Conservation (phyloP, 169 alveolate species). For the Plasmodium falciparum region DNA sequence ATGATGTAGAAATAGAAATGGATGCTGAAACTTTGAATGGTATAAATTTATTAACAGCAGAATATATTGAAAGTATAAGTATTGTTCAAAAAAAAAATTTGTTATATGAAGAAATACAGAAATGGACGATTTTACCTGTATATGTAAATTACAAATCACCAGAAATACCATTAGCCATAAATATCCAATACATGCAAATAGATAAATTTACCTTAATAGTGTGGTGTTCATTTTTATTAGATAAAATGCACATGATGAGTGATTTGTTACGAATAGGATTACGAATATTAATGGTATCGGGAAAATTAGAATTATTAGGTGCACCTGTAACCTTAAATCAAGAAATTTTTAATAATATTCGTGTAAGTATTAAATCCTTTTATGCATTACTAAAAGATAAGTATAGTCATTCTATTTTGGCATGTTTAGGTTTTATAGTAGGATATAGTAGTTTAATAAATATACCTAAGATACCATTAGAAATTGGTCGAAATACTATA, state of each 20-base stretch:
- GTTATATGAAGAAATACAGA: constrained; percentile 66
- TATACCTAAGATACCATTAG: constrained; percentile 91
- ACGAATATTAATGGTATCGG: constrained; percentile 84
- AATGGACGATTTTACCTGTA: constrained; percentile 77
- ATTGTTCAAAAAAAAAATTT: constrained; percentile 56
- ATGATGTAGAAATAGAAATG: constrained; percentile 88
- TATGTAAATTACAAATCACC: constrained; percentile 80
- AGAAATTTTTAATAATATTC: constrained; percentile 84
- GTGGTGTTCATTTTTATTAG: constrained; percentile 89
- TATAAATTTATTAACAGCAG: constrained; percentile 58
- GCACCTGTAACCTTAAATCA: constrained; percentile 89
- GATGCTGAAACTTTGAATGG: constrained; percentile 76
- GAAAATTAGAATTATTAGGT: constrained; percentile 86
- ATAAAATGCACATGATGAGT: constrained; percentile 88
- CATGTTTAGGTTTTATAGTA: constrained; percentile 87
- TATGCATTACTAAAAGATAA: constrained; percentile 87
- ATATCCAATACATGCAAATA: constrained; percentile 84
- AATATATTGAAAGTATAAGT: constrained; percentile 70
- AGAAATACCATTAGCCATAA: constrained; percentile 84
- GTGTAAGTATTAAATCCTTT: constrained; percentile 86
- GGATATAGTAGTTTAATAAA: constrained; percentile 92
- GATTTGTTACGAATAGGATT: constrained; percentile 89
- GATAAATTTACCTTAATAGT: constrained; percentile 84
- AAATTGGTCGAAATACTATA: constrained; percentile 90
- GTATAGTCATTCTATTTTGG: constrained; percentile 85